These are phyloP conservation scores for Verticillium albo-atrum DNA, from an alignment of 2,329 filamentous ascomycete genomes.

Conservation along the genomic window DNA sequence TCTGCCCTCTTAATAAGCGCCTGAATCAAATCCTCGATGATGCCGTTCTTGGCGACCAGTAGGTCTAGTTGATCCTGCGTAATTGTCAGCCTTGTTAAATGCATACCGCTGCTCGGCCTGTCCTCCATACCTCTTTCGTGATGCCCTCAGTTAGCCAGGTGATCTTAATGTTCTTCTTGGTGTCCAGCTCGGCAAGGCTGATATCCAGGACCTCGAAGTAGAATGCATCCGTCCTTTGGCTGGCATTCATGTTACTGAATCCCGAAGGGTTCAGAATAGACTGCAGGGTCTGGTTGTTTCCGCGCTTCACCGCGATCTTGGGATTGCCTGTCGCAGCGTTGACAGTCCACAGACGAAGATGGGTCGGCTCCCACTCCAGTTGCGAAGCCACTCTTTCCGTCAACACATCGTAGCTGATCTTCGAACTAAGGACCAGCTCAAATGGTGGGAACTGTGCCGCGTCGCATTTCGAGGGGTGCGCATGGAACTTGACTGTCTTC, in stretches of 20 bases:
- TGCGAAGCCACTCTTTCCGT: slow-evolving; percentile 77
- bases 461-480: slow-evolving; percentile 56
- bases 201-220: slow-evolving; percentile 95
- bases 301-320: slow-evolving; percentile 71
- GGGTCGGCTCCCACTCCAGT: slow-evolving; percentile 73
- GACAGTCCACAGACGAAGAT: slow-evolving; percentile 88
- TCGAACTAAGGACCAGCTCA: slow-evolving; percentile 74
- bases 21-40: slow-evolving; percentile 71
- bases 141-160: slow-evolving; percentile 86
- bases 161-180: slow-evolving; percentile 81
- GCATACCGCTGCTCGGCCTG: no score
- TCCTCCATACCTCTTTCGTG: slow-evolving; percentile 68
- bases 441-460: slow-evolving; percentile 62
- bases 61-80: slow-evolving; percentile 70
- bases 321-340: slow-evolving; percentile 72
- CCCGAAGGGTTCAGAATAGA: slow-evolving; percentile 76
- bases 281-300: slow-evolving; percentile 64
- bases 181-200: slow-evolving; percentile 87
- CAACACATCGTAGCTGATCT: slow-evolving; percentile 85
- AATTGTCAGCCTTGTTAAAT: neutral
- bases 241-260: slow-evolving; percentile 64
- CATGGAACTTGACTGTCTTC: slow-evolving; percentile 72
- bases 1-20: slow-evolving; percentile 76
- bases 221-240: slow-evolving; percentile 70
- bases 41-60: slow-evolving; percentile 82